Conservation (phyloP, 441 rosid species). For the Jatropha multifida region DNA sequence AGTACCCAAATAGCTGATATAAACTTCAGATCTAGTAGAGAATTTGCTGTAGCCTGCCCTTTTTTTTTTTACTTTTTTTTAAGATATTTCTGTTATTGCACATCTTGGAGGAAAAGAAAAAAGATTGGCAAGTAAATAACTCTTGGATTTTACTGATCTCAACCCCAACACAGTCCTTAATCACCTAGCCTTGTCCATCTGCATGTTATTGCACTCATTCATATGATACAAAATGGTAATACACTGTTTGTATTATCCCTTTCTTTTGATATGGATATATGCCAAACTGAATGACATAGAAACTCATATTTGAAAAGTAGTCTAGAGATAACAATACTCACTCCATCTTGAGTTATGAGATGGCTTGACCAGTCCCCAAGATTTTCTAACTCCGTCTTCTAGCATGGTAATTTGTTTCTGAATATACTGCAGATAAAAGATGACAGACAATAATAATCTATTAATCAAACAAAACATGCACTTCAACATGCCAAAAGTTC, state of each 20-base stretch:
- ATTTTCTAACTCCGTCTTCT: slow-evolving; percentile 78
- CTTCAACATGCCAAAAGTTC: background rate
- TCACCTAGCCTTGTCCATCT: background rate
- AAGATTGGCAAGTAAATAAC: background rate
- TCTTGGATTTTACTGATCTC: background rate
- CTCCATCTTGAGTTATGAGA: slow-evolving; percentile 43
- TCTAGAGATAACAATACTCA: slow-evolving; percentile 36
- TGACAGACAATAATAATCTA: slow-evolving; percentile 3
- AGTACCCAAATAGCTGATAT: background rate
- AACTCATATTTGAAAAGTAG: background rate
- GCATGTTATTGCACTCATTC: background rate
- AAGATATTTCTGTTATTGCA: background rate
- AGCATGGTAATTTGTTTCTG: slow-evolving; percentile 69
- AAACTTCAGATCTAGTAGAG: background rate
- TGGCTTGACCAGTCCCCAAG: slow-evolving; percentile 59
- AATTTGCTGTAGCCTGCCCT: background rate
- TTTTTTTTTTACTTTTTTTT: background rate
- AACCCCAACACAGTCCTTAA: background rate
- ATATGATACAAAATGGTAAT: background rate
- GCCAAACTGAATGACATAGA: background rate
- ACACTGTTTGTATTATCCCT: background rate
- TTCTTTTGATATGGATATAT: background rate
- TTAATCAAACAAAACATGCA: slow-evolving; percentile 1
- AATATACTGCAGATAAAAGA: slow-evolving; percentile 57
- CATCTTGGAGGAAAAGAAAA: background rate